Base-by-base conservation (phyloP, 2,329 filamentous ascomycete genomes). In the Periconia sp. region DNA sequence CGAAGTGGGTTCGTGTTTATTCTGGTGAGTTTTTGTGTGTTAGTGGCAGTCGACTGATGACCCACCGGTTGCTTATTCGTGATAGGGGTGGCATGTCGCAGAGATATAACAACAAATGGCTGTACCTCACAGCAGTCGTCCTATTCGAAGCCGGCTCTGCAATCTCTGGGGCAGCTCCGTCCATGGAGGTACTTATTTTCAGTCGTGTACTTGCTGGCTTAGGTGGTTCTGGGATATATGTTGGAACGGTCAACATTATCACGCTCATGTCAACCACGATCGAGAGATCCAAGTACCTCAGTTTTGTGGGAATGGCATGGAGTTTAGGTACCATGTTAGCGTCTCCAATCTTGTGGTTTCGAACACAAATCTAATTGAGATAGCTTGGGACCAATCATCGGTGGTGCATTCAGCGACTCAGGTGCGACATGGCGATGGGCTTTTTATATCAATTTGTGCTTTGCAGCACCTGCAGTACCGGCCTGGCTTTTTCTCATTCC, bases 391-490 rank as follows among this genome's bases (percentile, higher is more conserved):
- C 76, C 74, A 0, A 59, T 76, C 48, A 65, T 77, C 49, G 75
- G 74, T 5, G 74, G 73, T 23, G 67, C 60, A n/a, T 80, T 81
- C 43, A 69, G 70, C 9, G 71, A 73, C 30, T 61, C 61, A 3
- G 54, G 65, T 6, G 72, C 74, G 1, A 76, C 74, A 0, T 82
- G 79, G 79, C 56, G 79, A 47, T 81, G 77, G 77, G 51, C 50
- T 15, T 60, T 60, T 44, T 58, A 60, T 41, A 53, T 61, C 47
- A 59, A 59, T 23, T n/a, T 59, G 8, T 49, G 43, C 35, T 35
- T 61, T 35, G 53, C 35, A 27, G 57, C 37, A 6, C 17, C 48
- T 27, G 59, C 60, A 8, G 52, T 55, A 0, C 69, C 69, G 0
- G 56, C 64, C 2, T 73, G 61, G 45, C 18, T 75, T 11, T 65